Percentiles rank a stretch among this genome's conserved stretches.
These are phyloP conservation scores for Venturia nashicola DNA, from an alignment of 2,329 filamentous ascomycete genomes.

Conservation along the genomic window DNA sequence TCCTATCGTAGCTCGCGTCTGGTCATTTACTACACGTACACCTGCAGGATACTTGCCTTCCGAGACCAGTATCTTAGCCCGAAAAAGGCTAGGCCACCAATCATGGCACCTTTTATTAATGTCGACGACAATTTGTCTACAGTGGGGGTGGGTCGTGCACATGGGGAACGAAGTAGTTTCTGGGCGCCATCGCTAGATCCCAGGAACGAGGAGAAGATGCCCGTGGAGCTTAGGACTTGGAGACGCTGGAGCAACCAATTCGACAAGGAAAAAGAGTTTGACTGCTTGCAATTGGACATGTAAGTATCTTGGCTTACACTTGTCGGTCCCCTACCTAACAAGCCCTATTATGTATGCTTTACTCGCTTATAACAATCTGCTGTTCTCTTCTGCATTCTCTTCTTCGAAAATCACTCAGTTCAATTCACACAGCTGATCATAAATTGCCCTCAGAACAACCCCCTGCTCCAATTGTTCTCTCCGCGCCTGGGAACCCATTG, in stretches of 20 bases:
- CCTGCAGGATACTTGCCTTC: not conserved
- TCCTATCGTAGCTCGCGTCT: not conserved
- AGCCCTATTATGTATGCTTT: not conserved
- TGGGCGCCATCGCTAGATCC: constrained; percentile 5
- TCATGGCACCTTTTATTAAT: not conserved
- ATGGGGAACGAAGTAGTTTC: not conserved
- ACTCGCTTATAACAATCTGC: not conserved
- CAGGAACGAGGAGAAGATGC: constrained; percentile 2
- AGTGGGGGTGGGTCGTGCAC: not conserved
- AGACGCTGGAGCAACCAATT: constrained; percentile 8
- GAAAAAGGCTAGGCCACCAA: not conserved
- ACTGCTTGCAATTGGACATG: not conserved
- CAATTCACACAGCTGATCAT: not conserved
- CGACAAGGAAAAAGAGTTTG: constrained; percentile 3
- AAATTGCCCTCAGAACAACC: not conserved
- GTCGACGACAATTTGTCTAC: not conserved
- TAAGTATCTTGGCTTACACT: constrained; percentile 2
- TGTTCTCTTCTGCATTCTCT: too few relatives aligned
- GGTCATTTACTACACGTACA: not conserved
- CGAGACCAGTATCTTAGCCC: not conserved
- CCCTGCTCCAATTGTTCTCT: not conserved
- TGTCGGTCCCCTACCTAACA: not conserved
- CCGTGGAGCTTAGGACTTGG: constrained; percentile 2
- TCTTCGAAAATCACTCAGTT: not conserved
- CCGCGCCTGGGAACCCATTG: not conserved